phyloP scores from a whole-genome alignment of 176 grass and related monocot species.

The Themeda triandra region DNA sequence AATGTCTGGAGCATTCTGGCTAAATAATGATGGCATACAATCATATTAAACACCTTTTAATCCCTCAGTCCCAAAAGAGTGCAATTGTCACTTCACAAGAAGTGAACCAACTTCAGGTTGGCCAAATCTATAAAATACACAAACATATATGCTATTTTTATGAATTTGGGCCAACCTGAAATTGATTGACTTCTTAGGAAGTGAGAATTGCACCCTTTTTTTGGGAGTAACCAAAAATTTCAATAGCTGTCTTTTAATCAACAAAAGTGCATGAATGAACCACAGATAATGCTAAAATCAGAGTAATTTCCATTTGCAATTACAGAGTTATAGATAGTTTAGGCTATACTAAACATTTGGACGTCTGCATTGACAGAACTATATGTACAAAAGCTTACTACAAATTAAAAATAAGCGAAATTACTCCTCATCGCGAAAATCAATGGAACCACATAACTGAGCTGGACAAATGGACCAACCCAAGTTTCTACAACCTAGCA shows the following conservation, averaged over 20 bases:
- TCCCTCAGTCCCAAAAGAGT: background rate
- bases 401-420: background rate
- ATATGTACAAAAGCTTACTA: background rate
- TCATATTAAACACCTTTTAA: background rate
- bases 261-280: background rate
- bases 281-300: background rate
- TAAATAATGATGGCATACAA: background rate
- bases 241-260: background rate
- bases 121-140: background rate
- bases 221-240: background rate
- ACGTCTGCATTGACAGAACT: too few relatives aligned
- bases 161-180: background rate
- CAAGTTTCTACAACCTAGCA: background rate
- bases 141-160: background rate
- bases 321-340: too few relatives aligned
- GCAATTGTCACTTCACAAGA: background rate
- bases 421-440: background rate
- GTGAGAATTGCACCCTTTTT: background rate
- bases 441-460: background rate
- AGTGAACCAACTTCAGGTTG: background rate
- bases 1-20: background rate
- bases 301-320: too few relatives aligned
- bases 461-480: background rate
- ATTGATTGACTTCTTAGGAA: background rate
- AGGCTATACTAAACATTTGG: too few relatives aligned